These are phyloP conservation scores for Cadophora sp. DNA, from an alignment of 2,329 filamentous ascomycete genomes.

Conservation along the genomic window DNA sequence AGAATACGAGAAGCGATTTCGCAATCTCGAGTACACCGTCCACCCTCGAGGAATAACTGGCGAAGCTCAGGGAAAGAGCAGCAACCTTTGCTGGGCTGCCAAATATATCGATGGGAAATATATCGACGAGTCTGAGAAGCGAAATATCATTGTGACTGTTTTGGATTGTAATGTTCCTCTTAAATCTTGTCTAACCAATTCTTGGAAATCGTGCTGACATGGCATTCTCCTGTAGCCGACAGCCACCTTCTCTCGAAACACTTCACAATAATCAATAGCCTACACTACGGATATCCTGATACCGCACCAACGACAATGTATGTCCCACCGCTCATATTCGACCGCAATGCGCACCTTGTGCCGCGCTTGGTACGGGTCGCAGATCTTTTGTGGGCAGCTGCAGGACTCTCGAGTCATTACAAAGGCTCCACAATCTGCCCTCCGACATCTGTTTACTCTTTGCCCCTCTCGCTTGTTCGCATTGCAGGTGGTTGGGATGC, in stretches of 20 bases:
- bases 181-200: background rate
- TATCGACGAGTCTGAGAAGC: slow-evolving; percentile 53
- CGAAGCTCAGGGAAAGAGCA: slow-evolving; percentile 76
- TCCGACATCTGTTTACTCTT: slow-evolving; percentile 76
- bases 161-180: slow-evolving; percentile 68
- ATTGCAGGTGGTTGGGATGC: slow-evolving; percentile 76
- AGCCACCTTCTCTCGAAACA: slow-evolving; percentile 74
- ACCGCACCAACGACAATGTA: slow-evolving; percentile 70
- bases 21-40: slow-evolving; percentile 70
- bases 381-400: slow-evolving; percentile 75
- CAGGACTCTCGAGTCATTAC: slow-evolving; percentile 73
- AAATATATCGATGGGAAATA: slow-evolving; percentile 70
- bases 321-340: slow-evolving; percentile 74
- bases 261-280: slow-evolving; percentile 67
- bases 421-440: slow-evolving; percentile 68
- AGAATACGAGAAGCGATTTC: slow-evolving; percentile 69
- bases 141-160: slow-evolving; percentile 71
- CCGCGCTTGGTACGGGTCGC: slow-evolving; percentile 73
- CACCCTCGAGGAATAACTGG: slow-evolving; percentile 71
- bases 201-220: slow-evolving; percentile 2
- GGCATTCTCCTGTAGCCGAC: slow-evolving; percentile 57
- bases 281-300: slow-evolving; percentile 66
- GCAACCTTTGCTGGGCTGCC: slow-evolving; percentile 76
- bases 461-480: slow-evolving; percentile 71
- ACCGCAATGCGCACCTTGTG: slow-evolving; percentile 73